Base-by-base conservation (phyloP, 257 asterid genomes). In the Voacanga thouarsii region DNA sequence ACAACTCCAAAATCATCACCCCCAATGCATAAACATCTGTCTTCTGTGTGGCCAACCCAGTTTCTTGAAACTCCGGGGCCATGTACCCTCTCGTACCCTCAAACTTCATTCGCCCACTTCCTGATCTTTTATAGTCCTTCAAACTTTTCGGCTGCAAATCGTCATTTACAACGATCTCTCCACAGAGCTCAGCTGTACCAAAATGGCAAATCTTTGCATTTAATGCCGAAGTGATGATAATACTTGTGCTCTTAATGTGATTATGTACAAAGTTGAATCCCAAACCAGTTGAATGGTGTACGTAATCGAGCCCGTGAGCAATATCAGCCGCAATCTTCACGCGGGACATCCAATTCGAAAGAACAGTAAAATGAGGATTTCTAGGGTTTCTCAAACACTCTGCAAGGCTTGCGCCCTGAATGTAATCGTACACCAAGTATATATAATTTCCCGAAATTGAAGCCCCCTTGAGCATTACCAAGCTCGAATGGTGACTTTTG, bases 181-280 rank as follows among this genome's bases (percentile, higher is more conserved):
- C 99, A 74, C 99, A 93, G n/a, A 95, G 98, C 88, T 90, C 97
- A 4, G 99, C 87, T 39, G 98, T 89, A 0, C 99, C 99, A 33
- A 90, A 95, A 79, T 95, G 97, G 70, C 99, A 95, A 24, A 95
- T 87, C 80, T 88, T 90, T 2, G 99, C 96, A 59, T 82, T 57
- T 72, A 90, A 57, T 0, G 78, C 15, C 0, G 89, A 87, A 0
- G 78, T 84, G 4, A 95, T 73, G 1, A 95, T 85, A 63, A 95
- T 81, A 77, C 96, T 93, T 23, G 94, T 82, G 75, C 88, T 90
- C 81, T 92, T 93, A 24, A 95, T 80, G 68, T 93, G 98, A 82
- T 90, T 95, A 64, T 95, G 99, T 71, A 95, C 92, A 55, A 95
- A 93, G 23, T 89, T 90, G 61, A 85, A 82, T 3, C 92, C 97